These are phyloP conservation scores for Suillus luteus DNA, from an alignment of 768 basidiomycete species.

Conservation along the genomic window DNA sequence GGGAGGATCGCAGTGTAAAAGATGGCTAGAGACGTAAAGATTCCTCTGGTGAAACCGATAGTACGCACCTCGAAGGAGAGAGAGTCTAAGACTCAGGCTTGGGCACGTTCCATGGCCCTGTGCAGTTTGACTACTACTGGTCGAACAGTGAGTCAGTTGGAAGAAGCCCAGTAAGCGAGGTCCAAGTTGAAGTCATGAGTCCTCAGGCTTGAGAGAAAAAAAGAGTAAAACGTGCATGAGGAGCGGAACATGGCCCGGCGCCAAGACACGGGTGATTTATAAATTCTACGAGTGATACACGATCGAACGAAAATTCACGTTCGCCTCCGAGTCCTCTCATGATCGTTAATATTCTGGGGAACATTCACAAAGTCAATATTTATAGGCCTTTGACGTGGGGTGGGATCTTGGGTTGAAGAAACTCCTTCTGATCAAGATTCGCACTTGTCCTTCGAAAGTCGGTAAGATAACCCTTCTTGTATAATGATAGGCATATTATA, in stretches of 20 bases:
- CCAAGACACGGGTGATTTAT: background rate
- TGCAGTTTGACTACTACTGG: background rate
- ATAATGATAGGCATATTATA: background rate
- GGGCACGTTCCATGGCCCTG: background rate
- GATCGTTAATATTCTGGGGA: background rate
- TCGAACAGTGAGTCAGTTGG: background rate
- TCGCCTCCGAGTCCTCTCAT: background rate
- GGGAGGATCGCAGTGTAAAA: background rate
- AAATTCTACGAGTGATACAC: background rate
- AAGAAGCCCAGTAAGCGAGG: background rate
- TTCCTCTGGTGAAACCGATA: background rate
- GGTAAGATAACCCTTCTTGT: background rate
- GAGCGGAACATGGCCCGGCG: background rate
- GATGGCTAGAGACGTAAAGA: background rate
- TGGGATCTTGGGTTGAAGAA: background rate
- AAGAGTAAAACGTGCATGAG: background rate
- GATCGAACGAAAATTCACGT: background rate
- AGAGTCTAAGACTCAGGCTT: too few relatives aligned
- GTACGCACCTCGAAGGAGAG: background rate
- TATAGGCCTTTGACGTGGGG: background rate
- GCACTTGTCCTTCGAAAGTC: background rate
- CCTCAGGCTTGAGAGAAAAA: background rate
- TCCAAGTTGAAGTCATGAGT: background rate
- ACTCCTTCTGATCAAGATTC: background rate
- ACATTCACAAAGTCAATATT: background rate